These are phyloP conservation scores for Chytriomyces hyalinus DNA, from an alignment of 192 early-diverging fungal genomes.

Conservation along the genomic window DNA sequence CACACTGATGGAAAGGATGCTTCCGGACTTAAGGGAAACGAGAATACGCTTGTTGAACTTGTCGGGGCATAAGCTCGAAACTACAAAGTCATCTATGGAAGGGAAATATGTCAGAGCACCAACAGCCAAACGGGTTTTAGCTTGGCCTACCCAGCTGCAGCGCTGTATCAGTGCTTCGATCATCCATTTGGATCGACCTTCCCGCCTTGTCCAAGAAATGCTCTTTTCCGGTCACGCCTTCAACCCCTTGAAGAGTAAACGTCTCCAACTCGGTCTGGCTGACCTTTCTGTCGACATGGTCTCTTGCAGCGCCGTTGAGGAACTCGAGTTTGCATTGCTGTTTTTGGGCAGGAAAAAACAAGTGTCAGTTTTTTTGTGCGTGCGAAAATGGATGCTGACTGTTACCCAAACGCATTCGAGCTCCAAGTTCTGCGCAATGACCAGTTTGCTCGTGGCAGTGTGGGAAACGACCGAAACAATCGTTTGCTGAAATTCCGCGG, in stretches of 20 bases:
- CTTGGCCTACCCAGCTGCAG: background rate
- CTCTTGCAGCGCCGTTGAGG: conserved; percentile 5
- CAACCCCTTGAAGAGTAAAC: background rate
- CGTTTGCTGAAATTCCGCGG: conserved; percentile 23
- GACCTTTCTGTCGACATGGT: conserved; percentile 10
- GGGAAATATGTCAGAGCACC: background rate
- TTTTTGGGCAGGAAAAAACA: background rate
- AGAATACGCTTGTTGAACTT: conserved; percentile 29
- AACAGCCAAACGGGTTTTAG: background rate
- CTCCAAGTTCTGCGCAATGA: conserved; percentile 14
- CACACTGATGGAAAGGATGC: conserved; percentile 13
- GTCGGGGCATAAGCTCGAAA: conserved; percentile 9
- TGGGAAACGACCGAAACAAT: conserved; percentile 21
- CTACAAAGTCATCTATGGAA: background rate
- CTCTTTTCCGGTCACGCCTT: conserved; percentile 21
- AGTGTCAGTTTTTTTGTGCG: background rate
- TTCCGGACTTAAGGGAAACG: conserved; percentile 21
- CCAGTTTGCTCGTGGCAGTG: conserved; percentile 7
- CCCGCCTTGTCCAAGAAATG: conserved; percentile 18
- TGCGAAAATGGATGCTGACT: background rate
- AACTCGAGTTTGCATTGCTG: conserved; percentile 24
- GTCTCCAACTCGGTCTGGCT: background rate
- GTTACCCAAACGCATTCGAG: conserved; percentile 14
- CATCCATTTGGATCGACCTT: background rate
- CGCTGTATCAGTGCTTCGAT: background rate